phyloP scores from a whole-genome alignment of 2,329 filamentous ascomycete genomes.

The Fusarium mangiferae region DNA sequence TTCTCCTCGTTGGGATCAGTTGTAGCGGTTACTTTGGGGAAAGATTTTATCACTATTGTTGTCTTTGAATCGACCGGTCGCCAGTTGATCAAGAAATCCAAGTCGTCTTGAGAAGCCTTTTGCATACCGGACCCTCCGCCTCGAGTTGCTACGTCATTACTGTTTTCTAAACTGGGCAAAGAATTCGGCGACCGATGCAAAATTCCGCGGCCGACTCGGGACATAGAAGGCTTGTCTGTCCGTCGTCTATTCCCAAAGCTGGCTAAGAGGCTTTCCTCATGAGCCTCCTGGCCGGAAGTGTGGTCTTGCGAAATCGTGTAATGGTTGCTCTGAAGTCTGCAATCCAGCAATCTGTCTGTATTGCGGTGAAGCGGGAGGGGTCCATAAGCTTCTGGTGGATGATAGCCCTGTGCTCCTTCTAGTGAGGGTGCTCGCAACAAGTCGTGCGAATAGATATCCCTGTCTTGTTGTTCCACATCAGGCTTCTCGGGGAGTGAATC shows the following conservation, averaged over 20 bases:
- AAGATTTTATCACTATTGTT: too few species aligned
- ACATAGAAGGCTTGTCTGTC: neutral
- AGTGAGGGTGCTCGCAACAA: fast-evolving
- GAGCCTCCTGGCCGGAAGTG: neutral
- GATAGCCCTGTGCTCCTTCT: neutral
- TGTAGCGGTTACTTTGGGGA: too few species aligned
- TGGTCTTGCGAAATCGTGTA: neutral
- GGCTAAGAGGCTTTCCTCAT: neutral
- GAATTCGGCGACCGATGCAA: fast-evolving
- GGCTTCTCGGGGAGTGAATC: too few species aligned
- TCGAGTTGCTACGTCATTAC: neutral
- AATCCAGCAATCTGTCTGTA: fast-evolving
- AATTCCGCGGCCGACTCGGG: fast-evolving
- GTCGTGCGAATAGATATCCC: fast-evolving
- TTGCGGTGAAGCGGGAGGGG: neutral
- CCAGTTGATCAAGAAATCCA: too few species aligned
- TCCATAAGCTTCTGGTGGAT: neutral
- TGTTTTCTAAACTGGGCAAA: fast-evolving
- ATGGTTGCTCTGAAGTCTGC: neutral
- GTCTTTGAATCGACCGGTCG: too few species aligned
- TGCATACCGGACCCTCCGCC: too few species aligned
- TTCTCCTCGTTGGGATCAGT: neutral
- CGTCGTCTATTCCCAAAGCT: neutral
- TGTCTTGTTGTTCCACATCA: too few species aligned
- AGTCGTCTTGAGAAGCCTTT: too few species aligned